These are phyloP conservation scores for Suillus hirtellus DNA, from an alignment of 768 basidiomycete species.

Conservation along the genomic window DNA sequence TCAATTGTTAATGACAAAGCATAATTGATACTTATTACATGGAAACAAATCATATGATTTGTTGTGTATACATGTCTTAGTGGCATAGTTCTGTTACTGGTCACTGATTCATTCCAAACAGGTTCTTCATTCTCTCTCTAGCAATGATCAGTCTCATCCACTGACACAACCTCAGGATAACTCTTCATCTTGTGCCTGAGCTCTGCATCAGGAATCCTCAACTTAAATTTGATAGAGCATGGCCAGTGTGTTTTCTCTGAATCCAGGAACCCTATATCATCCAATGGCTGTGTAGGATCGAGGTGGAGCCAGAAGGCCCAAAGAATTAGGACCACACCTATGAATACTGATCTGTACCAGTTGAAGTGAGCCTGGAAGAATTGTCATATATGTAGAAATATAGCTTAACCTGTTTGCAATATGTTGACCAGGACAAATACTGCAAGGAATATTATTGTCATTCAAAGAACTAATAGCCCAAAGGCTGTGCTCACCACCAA, in stretches of 20 bases:
- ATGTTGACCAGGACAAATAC: slow-evolving; percentile 55
- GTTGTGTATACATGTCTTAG: not conserved
- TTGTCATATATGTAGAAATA: not conserved
- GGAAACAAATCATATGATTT: not conserved
- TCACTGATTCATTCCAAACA: not conserved
- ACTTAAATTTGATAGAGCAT: slow-evolving; percentile 54
- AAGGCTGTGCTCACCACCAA: slow-evolving; percentile 38
- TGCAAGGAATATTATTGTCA: slow-evolving; percentile 12
- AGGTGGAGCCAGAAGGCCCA: slow-evolving; percentile 20
- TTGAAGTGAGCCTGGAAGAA: not conserved
- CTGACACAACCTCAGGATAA: not conserved
- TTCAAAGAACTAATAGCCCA: not conserved
- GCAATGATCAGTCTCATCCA: not conserved
- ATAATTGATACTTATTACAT: not conserved
- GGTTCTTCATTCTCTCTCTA: not conserved
- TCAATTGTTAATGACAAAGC: not conserved
- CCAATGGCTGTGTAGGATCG: slow-evolving; percentile 43
- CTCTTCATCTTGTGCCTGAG: not conserved
- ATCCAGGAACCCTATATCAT: slow-evolving; percentile 57
- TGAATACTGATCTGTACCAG: slow-evolving; percentile 49
- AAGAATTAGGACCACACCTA: slow-evolving; percentile 46
- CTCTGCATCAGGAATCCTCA: slow-evolving; percentile 26
- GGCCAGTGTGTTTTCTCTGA: slow-evolving; percentile 39
- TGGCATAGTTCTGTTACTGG: not conserved
- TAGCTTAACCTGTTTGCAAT: not conserved